Evolutionary conservation across 371 early-diverging fungal genomes (phyloP).

Genomic region (Apophysomyces trapeziformis): DNA sequence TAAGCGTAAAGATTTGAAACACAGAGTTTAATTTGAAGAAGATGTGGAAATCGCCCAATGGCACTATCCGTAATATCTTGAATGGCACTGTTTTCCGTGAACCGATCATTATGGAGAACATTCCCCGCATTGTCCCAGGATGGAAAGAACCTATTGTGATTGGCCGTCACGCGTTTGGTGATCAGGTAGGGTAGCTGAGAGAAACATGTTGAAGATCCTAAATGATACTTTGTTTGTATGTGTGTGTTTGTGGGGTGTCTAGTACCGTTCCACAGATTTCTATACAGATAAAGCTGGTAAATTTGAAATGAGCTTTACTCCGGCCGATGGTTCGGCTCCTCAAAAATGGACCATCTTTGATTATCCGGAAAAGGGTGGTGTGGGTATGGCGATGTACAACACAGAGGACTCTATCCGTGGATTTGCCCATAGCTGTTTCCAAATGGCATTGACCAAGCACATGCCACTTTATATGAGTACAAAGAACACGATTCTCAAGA

Average conservation of each 20-base stretch:
- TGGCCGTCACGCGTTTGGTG: constrained; percentile 95
- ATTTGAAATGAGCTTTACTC: constrained; percentile 88
- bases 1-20: background rate
- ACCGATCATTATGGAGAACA: constrained; percentile 87
- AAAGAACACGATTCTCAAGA: constrained; percentile 95
- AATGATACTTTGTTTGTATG: background rate
- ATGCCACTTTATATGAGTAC: constrained; percentile 92
- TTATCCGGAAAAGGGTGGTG: constrained; percentile 75
- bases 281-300: constrained; percentile 81
- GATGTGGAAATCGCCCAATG: constrained; percentile 97
- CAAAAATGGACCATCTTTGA: constrained; percentile 71
- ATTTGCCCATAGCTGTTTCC: constrained; percentile 92
- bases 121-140: constrained; percentile 89
- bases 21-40: constrained; percentile 89
- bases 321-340: constrained; percentile 73
- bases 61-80: constrained; percentile 93
- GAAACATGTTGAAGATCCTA: too few relatives aligned
- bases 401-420: constrained; percentile 84
- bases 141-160: constrained; percentile 94
- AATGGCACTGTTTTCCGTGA: constrained; percentile 97
- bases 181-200: constrained; percentile 59
- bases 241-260: background rate
- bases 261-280: constrained; percentile 92
- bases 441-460: constrained; percentile 83
- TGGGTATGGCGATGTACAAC: constrained; percentile 95